Percentiles rank a stretch among this genome's conserved stretches.
Conservation (phyloP, 306 rosid species). For the Ceratonia siliqua region DNA sequence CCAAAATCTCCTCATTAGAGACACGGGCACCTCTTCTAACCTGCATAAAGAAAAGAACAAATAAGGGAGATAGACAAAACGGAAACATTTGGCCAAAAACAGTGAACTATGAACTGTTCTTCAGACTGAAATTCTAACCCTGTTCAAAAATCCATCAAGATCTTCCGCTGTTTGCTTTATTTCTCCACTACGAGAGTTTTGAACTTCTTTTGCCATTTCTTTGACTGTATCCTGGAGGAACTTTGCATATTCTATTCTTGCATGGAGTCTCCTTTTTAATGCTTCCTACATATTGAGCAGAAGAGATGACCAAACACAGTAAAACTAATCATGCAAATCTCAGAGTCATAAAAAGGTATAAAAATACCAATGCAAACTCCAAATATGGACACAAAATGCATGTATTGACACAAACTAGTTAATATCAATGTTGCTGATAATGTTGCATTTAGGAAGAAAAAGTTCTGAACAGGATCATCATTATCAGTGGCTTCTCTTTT, state of each 20-base stretch:
- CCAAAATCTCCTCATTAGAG: slow-evolving; percentile 87
- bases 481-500: slow-evolving; percentile 5
- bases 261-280: slow-evolving; percentile 81
- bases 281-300: slow-evolving; percentile 69
- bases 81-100: background rate
- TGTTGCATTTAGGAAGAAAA: slow-evolving; percentile 9
- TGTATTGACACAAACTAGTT: background rate
- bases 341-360: slow-evolving; percentile 17
- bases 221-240: slow-evolving; percentile 95
- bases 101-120: slow-evolving; percentile 16
- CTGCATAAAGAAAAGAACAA: slow-evolving; percentile 44
- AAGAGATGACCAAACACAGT: slow-evolving; percentile 34
- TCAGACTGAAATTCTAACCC: slow-evolving; percentile 45
- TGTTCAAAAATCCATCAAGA: slow-evolving; percentile 79
- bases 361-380: slow-evolving; percentile 9
- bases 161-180: slow-evolving; percentile 89
- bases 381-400: background rate
- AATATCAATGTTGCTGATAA: slow-evolving; percentile 9
- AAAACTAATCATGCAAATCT: slow-evolving; percentile 27
- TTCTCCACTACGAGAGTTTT: slow-evolving; percentile 88
- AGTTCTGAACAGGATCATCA: slow-evolving; percentile 3
- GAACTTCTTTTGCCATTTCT: slow-evolving; percentile 99
- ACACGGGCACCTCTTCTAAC: slow-evolving; percentile 81
- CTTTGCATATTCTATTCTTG: slow-evolving; percentile 94
- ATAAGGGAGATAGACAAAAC: slow-evolving; percentile 13